Evolutionary conservation across 495 filamentous ascomycete genomes (phyloP).

Genomic region (Tuber magnatum): DNA sequence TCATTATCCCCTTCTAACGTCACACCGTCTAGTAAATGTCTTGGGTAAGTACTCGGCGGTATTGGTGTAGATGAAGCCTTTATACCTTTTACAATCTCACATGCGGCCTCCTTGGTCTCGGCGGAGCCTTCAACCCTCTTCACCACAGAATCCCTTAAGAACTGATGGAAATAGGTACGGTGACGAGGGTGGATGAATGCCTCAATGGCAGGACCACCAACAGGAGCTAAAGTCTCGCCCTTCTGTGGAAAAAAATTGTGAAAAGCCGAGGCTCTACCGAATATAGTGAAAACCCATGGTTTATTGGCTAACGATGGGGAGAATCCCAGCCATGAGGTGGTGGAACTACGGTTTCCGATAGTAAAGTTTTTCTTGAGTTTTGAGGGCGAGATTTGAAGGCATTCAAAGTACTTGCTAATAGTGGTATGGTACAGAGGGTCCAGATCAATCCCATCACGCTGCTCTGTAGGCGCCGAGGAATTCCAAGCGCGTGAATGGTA

Average conservation of each 20-base stretch:
- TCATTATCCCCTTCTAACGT: neutral
- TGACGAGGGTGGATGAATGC: slow-evolving; percentile 25
- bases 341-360: neutral
- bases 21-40: neutral
- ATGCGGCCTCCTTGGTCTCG: neutral
- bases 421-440: slow-evolving; percentile 17
- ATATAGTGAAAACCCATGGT: neutral
- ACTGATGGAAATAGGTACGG: slow-evolving; percentile 29
- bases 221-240: neutral
- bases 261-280: slow-evolving; percentile 2
- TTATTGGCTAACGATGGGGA: slow-evolving; percentile 13
- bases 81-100: slow-evolving; percentile 1
- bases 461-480: neutral
- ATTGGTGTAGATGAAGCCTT: neutral
- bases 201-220: slow-evolving; percentile 3
- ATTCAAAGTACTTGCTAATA: slow-evolving; percentile 19
- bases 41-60: neutral
- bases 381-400: slow-evolving; percentile 21
- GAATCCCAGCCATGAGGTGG: neutral
- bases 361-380: slow-evolving; percentile 27
- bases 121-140: slow-evolving; percentile 6
- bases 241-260: slow-evolving; percentile 12
- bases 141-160: slow-evolving; percentile 26
- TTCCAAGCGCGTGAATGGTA: neutral
- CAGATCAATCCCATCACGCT: neutral